Base-by-base conservation (phyloP, 257 asterid genomes). In the Verbena officinalis region DNA sequence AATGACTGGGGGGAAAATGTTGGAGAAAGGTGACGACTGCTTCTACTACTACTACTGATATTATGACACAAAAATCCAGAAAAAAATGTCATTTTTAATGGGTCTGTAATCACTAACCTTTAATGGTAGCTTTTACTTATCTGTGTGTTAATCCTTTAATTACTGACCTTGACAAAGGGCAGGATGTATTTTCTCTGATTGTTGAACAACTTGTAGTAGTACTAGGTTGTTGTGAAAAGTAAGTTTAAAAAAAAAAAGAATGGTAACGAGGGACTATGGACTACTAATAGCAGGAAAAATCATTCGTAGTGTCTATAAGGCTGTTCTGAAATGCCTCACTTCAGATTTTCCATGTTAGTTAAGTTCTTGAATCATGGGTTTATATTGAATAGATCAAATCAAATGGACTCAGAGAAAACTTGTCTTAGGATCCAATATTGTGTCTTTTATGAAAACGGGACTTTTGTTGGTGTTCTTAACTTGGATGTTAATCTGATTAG, bases 31-130 rank as follows among this genome's bases (percentile, higher is more conserved):
- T 77, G 83, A 85, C 91, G 8, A 36, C 40, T 36, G 7, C 40
- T 36, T 27, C 33, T 27, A 27, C 33, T 27, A 27, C 33, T 27
- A 27, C 40, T 72, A 75, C 93, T 93, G 95, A 90, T 93, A 83
- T 82, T 67, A 81, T 79, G 87, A 81, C 94, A 72, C 33, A 27
- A 2, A 49, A 74, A 68, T 72, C 68, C 82, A 5, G 33, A 27
- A 52, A 64, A 52, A 64, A 79, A 79, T 79, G 80, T 81, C 85
- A 73, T 79, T 76, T 36, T 75, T 59, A 81, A 80, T 84, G 91
- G 91, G 82, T 83, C 81, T 87, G 99, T 87, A 84, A 87, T 87
- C 94, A 86, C 97, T 93, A 84, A 85, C 88, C 87, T 84, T 88
- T 84, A 80, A 87, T 83, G 93, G 95, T 90, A 83, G 90, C 83